These are phyloP conservation scores for Baudoinia panamericana DNA, from an alignment of 495 filamentous ascomycete genomes.

Conservation along the genomic window DNA sequence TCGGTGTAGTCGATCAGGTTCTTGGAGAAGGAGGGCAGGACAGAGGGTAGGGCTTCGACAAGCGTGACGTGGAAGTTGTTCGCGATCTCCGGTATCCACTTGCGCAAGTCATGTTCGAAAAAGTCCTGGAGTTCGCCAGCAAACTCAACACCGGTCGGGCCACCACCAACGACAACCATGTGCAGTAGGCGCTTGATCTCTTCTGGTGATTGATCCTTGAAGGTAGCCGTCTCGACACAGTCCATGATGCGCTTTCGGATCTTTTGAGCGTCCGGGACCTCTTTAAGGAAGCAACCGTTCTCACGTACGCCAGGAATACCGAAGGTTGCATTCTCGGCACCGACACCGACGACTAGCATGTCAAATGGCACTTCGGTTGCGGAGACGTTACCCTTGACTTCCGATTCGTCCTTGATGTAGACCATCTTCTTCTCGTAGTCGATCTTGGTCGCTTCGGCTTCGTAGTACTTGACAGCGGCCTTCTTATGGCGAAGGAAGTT, in stretches of 20 bases:
- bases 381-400: conserved; percentile 71
- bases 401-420: conserved; percentile 79
- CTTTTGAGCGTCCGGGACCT: conserved; percentile 85
- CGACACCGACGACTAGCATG: conserved; percentile 93
- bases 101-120: conserved; percentile 92
- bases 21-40: conserved; percentile 97
- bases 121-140: conserved; percentile 97
- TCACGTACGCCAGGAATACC: conserved; percentile 91
- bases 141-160: conserved; percentile 95
- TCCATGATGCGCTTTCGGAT: conserved; percentile 99
- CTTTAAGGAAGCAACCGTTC: conserved; percentile 95
- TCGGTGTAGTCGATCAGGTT: conserved; percentile 98
- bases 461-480: conserved; percentile 85
- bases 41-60: conserved; percentile 95
- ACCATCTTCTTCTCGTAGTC: conserved; percentile 84
- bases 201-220: conserved; percentile 88
- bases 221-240: conserved; percentile 93
- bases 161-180: conserved; percentile 98
- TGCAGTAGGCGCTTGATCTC: conserved; percentile 90
- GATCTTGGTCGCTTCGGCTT: conserved; percentile 94
- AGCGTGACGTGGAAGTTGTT: conserved; percentile 94
- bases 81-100: conserved; percentile 91
- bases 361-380: conserved; percentile 91
- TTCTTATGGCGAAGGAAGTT: conserved; percentile 90
- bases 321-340: conserved; percentile 97